Percentiles rank a stretch among this genome's conserved stretches.
Conservation (phyloP, 139 green algal species). For the Microglena sp. region DNA sequence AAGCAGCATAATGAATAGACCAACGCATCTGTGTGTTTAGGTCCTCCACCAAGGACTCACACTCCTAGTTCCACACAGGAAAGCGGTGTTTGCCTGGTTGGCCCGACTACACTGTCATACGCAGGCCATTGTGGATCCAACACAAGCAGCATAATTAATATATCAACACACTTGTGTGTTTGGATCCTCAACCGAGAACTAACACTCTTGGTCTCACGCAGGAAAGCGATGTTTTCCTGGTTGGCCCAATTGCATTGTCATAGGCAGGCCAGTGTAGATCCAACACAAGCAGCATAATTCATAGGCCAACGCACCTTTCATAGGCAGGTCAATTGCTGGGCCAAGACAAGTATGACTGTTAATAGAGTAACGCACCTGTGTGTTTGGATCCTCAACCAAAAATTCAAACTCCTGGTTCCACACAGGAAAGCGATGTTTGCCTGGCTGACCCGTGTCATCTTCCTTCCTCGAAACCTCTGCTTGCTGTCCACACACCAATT, state of each 20-base stretch:
- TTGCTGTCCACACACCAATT: slow-evolving; percentile 74
- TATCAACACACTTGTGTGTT: no score
- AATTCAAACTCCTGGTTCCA: slow-evolving; percentile 95
- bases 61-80: slow-evolving; percentile 87
- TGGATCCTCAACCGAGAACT: slow-evolving; percentile 87
- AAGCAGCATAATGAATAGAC: no score
- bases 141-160: no score
- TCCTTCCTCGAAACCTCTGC: slow-evolving; percentile 46
- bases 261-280: no score
- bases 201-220: slow-evolving; percentile 50
- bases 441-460: slow-evolving; percentile 60
- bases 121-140: no score
- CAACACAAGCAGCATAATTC: no score
- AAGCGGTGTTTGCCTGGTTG: slow-evolving; percentile 52
- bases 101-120: no score
- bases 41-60: slow-evolving; percentile 86
- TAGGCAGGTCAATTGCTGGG: no score
- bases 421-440: slow-evolving; percentile 61
- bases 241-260: no score
- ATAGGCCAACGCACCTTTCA: no score
- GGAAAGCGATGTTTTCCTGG: slow-evolving; percentile 57
- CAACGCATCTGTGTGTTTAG: no score
- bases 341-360: no score
- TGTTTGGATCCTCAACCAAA: slow-evolving; percentile 68
- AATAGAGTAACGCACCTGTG: slow-evolving; percentile 49